Evolutionary conservation across 495 filamentous ascomycete genomes (phyloP).

Genomic region (Penicillium desertorum): DNA sequence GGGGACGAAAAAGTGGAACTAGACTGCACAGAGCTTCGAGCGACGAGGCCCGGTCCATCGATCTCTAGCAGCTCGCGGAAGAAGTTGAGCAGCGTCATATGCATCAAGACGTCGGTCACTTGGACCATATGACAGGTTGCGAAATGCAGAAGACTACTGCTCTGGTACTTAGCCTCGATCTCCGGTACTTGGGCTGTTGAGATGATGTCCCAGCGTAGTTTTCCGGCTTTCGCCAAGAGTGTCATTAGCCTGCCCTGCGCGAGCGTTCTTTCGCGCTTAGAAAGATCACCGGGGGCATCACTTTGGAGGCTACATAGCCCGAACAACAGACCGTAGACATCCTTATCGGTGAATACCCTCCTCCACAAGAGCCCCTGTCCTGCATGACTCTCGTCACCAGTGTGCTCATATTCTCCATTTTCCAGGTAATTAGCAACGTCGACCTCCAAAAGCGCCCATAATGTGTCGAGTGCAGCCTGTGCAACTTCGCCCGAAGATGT

Average conservation of each 20-base stretch:
- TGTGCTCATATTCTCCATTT: conserved; percentile 44
- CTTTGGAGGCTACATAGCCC: conserved; percentile 55
- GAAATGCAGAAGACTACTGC: conserved; percentile 68
- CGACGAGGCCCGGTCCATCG: conserved; percentile 38
- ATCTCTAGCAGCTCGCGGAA: conserved; percentile 62
- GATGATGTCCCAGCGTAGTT: conserved; percentile 62
- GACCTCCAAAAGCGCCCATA: conserved; percentile 69
- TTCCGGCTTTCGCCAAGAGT: conserved; percentile 65
- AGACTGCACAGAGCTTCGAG: conserved; percentile 35
- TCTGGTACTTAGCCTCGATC: conserved; percentile 55
- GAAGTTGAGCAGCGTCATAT: conserved; percentile 75
- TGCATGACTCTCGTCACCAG: conserved; percentile 35
- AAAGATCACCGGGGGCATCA: conserved; percentile 41
- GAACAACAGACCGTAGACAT: conserved; percentile 66
- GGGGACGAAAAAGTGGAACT: conserved; percentile 48
- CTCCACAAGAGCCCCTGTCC: conserved; percentile 75
- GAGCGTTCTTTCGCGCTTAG: conserved; percentile 65
- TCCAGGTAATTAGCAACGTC: conserved; percentile 52
- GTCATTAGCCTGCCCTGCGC: conserved; percentile 76
- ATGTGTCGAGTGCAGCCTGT: conserved; percentile 60
- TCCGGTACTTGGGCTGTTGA: conserved; percentile 57
- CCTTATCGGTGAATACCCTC: conserved; percentile 63
- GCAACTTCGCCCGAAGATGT: conserved; percentile 71
- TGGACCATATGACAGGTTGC: conserved; percentile 74
- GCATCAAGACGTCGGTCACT: conserved; percentile 72